Conservation (phyloP, 2,329 filamentous ascomycete species). For the Colletotrichum sp. region DNA sequence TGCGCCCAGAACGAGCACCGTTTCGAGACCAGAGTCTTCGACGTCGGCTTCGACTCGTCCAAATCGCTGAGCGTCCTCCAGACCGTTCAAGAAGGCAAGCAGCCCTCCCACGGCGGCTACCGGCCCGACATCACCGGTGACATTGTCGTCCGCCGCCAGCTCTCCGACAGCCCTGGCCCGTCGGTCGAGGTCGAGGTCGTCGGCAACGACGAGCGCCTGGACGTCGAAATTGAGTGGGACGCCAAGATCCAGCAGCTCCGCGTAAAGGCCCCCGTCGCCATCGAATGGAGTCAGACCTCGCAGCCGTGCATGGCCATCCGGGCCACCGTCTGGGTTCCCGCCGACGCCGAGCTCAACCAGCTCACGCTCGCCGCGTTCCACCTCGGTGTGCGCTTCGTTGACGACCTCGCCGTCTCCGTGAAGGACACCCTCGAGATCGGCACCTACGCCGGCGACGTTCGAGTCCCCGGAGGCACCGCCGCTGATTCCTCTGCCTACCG, state of each 20-base stretch:
- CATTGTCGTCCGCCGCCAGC: constrained; percentile 46
- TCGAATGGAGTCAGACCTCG: constrained; percentile 30
- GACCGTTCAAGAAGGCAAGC: constrained; percentile 26
- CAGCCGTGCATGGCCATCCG: constrained; percentile 54
- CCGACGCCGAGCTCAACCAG: constrained; percentile 37
- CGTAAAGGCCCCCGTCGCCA: constrained; percentile 41
- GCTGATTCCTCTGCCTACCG: constrained; percentile 33
- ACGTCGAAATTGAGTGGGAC: constrained; percentile 36
- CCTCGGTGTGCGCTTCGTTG: constrained; percentile 43
- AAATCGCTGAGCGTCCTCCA: constrained; percentile 47
- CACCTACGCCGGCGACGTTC: constrained; percentile 44
- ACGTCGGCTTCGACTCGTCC: constrained; percentile 37
- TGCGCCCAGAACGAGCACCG: constrained; percentile 25
- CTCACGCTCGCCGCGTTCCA: constrained; percentile 41
- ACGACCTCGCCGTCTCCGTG: constrained; percentile 43
- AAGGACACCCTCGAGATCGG: constrained; percentile 31
- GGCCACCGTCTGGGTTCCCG: constrained; percentile 52
- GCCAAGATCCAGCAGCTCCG: constrained; percentile 39
- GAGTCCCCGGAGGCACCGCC: constrained; percentile 30
- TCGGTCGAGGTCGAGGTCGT: constrained; percentile 48
- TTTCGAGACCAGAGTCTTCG: constrained; percentile 28
- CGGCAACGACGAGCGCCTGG: constrained; percentile 48
- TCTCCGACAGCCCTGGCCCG: constrained; percentile 34
- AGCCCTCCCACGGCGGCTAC: constrained; percentile 23
- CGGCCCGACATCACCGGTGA: constrained; percentile 48